Conservation (phyloP, 2,329 filamentous ascomycete species). For the Penicillium sp. region DNA sequence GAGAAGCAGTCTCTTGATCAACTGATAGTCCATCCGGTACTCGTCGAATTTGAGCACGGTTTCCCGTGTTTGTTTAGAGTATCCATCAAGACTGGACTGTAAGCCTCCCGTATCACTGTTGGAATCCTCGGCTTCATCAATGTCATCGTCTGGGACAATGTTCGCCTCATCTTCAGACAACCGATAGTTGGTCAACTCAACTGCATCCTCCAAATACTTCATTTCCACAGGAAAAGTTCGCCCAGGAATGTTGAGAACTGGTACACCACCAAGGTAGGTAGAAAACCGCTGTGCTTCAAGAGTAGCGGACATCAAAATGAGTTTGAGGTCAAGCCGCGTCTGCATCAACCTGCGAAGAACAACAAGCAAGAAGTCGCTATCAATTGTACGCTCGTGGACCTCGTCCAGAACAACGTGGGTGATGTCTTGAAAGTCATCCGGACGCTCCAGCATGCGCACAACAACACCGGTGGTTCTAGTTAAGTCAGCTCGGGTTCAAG, state of each 20-base stretch:
- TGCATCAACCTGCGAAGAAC: constrained; percentile 81
- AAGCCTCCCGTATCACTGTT: constrained; percentile 57
- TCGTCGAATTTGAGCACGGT: constrained; percentile 80
- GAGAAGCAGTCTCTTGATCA: constrained; percentile 77
- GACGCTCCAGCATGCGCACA: constrained; percentile 94
- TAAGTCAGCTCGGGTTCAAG: neutral
- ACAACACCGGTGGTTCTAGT: constrained; percentile 73
- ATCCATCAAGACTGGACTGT: constrained; percentile 66
- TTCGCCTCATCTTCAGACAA: constrained; percentile 60
- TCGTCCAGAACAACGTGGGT: constrained; percentile 97
- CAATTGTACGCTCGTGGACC: constrained; percentile 93
- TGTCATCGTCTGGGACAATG: constrained; percentile 46
- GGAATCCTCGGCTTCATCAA: constrained; percentile 46
- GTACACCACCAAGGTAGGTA: constrained; percentile 79
- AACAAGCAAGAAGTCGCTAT: constrained; percentile 93
- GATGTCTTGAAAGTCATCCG: constrained; percentile 81
- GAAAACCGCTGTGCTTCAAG: constrained; percentile 93
- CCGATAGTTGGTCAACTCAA: constrained; percentile 79
- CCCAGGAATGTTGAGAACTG: constrained; percentile 86
- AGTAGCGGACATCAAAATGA: constrained; percentile 96
- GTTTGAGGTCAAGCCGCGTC: constrained; percentile 78
- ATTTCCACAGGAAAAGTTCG: constrained; percentile 91
- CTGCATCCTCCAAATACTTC: constrained; percentile 85
- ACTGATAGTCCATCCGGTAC: constrained; percentile 84
- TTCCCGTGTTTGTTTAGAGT: constrained; percentile 73